These are phyloP conservation scores for Sugiyamaella novakii DNA, from an alignment of 1,139 yeast genomes.

Conservation along the genomic window DNA sequence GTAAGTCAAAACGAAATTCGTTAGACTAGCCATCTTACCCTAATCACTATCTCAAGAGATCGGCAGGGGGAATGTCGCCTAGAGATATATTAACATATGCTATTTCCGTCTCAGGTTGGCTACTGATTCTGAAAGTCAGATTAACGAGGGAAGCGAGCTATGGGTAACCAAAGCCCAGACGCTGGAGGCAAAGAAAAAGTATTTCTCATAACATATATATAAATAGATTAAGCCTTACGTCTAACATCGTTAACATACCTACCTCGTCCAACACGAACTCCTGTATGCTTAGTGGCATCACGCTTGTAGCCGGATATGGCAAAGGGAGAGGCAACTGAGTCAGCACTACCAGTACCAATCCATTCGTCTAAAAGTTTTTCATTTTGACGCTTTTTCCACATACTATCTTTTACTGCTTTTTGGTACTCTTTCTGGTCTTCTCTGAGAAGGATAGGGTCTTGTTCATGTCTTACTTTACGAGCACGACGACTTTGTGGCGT, in stretches of 20 bases:
- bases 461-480: slow-evolving; percentile 39
- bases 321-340: slow-evolving; percentile 87
- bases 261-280: slow-evolving; percentile 82
- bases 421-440: slow-evolving; percentile 95
- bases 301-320: slow-evolving; percentile 58
- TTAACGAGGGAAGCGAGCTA: too few relatives aligned
- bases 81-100: too few relatives aligned
- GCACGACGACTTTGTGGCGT: slow-evolving; percentile 46
- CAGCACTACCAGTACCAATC: slow-evolving; percentile 95
- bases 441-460: slow-evolving; percentile 53
- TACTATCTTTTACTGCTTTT: slow-evolving; percentile 82
- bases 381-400: slow-evolving; percentile 83
- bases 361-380: slow-evolving; percentile 85
- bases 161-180: slow-evolving; percentile 2
- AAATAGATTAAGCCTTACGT: slow-evolving; percentile 37
- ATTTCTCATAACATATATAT: too few relatives aligned
- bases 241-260: slow-evolving; percentile 70
- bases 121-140: too few relatives aligned
- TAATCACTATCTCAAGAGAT: neutral
- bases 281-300: slow-evolving; percentile 54
- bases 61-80: neutral
- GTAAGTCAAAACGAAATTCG: too few relatives aligned
- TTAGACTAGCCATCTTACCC: too few relatives aligned
- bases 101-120: too few relatives aligned
- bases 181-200: slow-evolving; percentile 4